A percentile compares a stretch with the other conserved stretches of the same genome.
Conservation (phyloP, 768 basidiomycete species). For the Pulveroboletus sp. region DNA sequence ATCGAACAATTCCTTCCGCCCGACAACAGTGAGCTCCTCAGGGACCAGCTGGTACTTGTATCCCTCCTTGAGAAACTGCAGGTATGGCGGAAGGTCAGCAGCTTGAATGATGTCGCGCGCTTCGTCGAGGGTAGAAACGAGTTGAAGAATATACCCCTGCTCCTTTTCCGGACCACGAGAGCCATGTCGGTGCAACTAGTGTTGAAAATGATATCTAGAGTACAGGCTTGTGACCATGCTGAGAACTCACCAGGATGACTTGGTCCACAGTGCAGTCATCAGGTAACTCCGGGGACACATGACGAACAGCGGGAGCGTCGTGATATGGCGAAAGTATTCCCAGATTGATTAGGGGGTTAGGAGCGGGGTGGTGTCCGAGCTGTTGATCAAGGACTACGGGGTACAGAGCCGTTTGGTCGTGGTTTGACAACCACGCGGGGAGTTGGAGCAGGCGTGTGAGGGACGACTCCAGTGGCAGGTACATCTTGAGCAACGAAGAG, state of each 20-base stretch:
- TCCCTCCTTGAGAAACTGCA: slow-evolving; percentile 36
- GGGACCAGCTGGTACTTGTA: slow-evolving; percentile 32
- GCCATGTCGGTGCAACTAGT: slow-evolving; percentile 40
- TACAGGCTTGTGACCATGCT: background rate
- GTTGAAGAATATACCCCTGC: slow-evolving; percentile 26
- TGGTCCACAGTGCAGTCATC: slow-evolving; percentile 38
- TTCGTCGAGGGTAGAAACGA: slow-evolving; percentile 29
- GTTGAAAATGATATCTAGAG: background rate
- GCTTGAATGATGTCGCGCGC: slow-evolving; percentile 20
- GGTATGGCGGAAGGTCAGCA: slow-evolving; percentile 28
- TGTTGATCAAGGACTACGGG: background rate
- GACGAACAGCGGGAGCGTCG: slow-evolving; percentile 25
- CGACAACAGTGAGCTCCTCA: slow-evolving; percentile 34
- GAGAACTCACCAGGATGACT: slow-evolving; percentile 34
- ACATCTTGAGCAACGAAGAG: slow-evolving; percentile 5
- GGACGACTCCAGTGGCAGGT: slow-evolving; percentile 11
- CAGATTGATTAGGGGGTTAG: slow-evolving; percentile 14
- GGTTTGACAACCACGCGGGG: background rate
- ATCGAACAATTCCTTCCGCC: slow-evolving; percentile 36
- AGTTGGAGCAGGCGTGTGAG: slow-evolving; percentile 14
- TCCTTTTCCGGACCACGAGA: slow-evolving; percentile 33
- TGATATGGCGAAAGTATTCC: slow-evolving; percentile 38
- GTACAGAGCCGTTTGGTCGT: background rate
- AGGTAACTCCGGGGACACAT: slow-evolving; percentile 30
- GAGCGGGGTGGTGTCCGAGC: background rate